These are phyloP conservation scores for Aspergillus alliaceus DNA, from an alignment of 2,329 filamentous ascomycete species.

Conservation along the genomic window DNA sequence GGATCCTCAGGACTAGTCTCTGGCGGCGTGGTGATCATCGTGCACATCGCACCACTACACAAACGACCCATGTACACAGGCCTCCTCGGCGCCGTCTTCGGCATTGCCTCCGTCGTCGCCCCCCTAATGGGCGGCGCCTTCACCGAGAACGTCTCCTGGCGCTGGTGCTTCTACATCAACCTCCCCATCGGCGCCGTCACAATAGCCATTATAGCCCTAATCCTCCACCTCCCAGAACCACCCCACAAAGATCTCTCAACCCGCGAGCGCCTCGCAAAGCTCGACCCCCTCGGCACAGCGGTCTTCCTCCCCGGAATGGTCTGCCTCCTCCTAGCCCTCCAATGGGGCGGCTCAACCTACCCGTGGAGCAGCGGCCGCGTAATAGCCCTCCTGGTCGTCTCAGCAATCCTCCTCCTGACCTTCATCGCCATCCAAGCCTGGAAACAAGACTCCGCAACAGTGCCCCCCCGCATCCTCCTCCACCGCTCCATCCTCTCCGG, in stretches of 20 bases:
- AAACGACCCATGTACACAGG: slow-evolving; percentile 47
- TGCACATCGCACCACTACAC: slow-evolving; percentile 48
- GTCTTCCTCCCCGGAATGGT: slow-evolving; percentile 8
- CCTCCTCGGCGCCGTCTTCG: slow-evolving; percentile 57
- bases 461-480: slow-evolving; percentile 8
- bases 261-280: not conserved
- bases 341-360: slow-evolving; percentile 15
- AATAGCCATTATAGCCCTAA: not conserved
- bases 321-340: slow-evolving; percentile 13
- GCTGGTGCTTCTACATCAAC: slow-evolving; percentile 20
- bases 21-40: slow-evolving; percentile 12
- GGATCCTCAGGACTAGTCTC: slow-evolving; percentile 37
- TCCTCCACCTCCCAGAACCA: not conserved
- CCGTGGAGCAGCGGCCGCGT: slow-evolving; percentile 8
- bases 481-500: slow-evolving; percentile 10
- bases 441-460: slow-evolving; percentile 3
- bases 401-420: not conserved
- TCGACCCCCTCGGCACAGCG: slow-evolving; percentile 1
- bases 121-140: slow-evolving; percentile 47
- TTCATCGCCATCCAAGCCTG: slow-evolving; percentile 6
- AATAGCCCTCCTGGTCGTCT: slow-evolving; percentile 8
- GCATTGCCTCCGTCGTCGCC: slow-evolving; percentile 49
- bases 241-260: not conserved
- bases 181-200: slow-evolving; percentile 10
- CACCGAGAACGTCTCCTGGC: slow-evolving; percentile 24